Evolutionary conservation across 768 basidiomycete species (phyloP).

Genomic region (Leccinum arenicola): DNA sequence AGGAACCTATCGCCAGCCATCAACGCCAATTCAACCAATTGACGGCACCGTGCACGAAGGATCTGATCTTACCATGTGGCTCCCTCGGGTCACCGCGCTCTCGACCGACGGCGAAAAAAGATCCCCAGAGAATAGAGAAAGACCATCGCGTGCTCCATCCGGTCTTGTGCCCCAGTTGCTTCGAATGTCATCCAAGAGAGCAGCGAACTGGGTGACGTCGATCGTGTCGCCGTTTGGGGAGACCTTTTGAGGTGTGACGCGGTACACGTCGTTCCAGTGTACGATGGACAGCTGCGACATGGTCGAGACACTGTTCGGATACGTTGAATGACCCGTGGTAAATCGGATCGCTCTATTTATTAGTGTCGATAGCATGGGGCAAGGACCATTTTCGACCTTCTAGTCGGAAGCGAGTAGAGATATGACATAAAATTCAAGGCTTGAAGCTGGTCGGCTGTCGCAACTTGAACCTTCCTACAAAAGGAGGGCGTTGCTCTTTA

Average conservation of each 20-base stretch:
- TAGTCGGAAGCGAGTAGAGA: neutral
- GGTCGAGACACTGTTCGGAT: neutral
- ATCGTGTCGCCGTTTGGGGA: slow-evolving; percentile 58
- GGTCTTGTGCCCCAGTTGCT: slow-evolving; percentile 47
- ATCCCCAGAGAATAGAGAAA: slow-evolving; percentile 87
- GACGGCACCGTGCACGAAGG: neutral
- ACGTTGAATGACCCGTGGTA: neutral
- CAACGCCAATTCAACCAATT: neutral
- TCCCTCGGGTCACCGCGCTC: slow-evolving; percentile 83
- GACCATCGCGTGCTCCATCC: slow-evolving; percentile 61
- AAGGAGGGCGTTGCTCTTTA: neutral
- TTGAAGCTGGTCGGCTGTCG: neutral
- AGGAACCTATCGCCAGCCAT: slow-evolving; percentile 57
- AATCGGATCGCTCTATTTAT: slow-evolving; percentile 3
- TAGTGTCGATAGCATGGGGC: neutral
- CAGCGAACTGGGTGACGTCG: slow-evolving; percentile 84
- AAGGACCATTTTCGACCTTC: neutral
- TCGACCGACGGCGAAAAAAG: slow-evolving; percentile 86
- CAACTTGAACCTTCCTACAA: neutral
- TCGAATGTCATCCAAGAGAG: slow-evolving; percentile 62
- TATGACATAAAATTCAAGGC: neutral
- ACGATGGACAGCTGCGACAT: slow-evolving; percentile 46
- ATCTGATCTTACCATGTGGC: slow-evolving; percentile 69
- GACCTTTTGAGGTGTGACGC: slow-evolving; percentile 73
- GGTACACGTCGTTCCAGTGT: slow-evolving; percentile 85